Evolutionary conservation across 257 asterid species (phyloP).

Genomic region (Knoxia roxburghii): DNA sequence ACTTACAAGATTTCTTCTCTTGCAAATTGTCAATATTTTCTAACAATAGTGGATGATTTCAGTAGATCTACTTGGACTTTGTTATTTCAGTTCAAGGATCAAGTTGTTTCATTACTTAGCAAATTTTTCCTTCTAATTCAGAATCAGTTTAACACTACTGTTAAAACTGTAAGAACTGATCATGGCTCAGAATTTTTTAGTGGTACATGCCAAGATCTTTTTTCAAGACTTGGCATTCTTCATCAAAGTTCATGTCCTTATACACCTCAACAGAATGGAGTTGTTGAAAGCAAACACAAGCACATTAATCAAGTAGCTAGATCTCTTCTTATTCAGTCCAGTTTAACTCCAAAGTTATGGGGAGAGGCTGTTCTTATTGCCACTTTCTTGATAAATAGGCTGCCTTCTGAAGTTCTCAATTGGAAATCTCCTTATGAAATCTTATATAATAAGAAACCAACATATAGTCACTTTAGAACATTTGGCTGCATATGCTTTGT

Average conservation of each 20-base stretch:
- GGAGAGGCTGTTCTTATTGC: neutral
- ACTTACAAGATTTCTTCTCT: neutral
- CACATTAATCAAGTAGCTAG: neutral
- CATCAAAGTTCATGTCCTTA: neutral
- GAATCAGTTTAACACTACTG: neutral
- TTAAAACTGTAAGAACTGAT: neutral
- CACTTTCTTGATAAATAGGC: neutral
- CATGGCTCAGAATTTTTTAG: neutral
- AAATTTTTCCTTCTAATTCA: too few relatives aligned
- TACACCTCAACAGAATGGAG: neutral
- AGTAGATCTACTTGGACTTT: neutral
- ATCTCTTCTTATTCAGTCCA: neutral
- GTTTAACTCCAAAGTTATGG: neutral
- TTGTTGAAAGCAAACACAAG: neutral
- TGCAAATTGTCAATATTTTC: neutral
- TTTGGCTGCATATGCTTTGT: neutral
- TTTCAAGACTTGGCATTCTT: neutral
- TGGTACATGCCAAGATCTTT: neutral
- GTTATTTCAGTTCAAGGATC: neutral
- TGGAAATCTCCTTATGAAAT: neutral
- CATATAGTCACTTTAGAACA: neutral
- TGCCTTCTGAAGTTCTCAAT: neutral
- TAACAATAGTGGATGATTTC: neutral
- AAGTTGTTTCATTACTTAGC: neutral
- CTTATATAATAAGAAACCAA: neutral